phyloP scores from a whole-genome alignment of 2,329 filamentous ascomycete species.

The Uncinocarpus reesii region DNA sequence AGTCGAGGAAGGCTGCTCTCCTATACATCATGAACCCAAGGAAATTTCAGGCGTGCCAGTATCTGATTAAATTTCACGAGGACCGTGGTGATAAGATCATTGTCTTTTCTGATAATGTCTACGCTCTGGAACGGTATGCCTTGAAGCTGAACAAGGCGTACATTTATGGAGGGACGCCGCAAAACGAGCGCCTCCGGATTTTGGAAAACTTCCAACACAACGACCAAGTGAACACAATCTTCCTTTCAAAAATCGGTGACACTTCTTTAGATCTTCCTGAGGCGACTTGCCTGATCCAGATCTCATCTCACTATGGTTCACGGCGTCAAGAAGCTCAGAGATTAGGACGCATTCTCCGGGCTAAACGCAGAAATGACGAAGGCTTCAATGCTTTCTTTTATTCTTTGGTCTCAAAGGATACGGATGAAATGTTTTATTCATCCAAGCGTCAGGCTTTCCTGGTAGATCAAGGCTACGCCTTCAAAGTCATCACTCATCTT shows the following conservation, averaged over 20 bases:
- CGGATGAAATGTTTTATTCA: slow-evolving; percentile 95
- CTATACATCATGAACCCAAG: slow-evolving; percentile 96
- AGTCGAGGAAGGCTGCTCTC: slow-evolving; percentile 54
- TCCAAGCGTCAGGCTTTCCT: slow-evolving; percentile 94
- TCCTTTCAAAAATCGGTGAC: slow-evolving; percentile 94
- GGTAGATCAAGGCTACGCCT: slow-evolving; percentile 95
- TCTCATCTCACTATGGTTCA: slow-evolving; percentile 94
- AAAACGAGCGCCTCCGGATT: slow-evolving; percentile 74
- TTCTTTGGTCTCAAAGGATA: slow-evolving; percentile 92
- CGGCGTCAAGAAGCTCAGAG: slow-evolving; percentile 93
- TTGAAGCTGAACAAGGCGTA: slow-evolving; percentile 74
- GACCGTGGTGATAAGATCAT: slow-evolving; percentile 93
- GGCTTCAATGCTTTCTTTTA: slow-evolving; percentile 99
- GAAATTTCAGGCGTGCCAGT: slow-evolving; percentile 96
- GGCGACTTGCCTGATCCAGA: slow-evolving; percentile 92
- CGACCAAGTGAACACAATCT: slow-evolving; percentile 78
- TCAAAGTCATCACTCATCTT: slow-evolving; percentile 96
- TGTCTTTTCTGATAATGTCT: slow-evolving; percentile 96
- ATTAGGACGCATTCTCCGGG: slow-evolving; percentile 81
- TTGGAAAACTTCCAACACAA: slow-evolving; percentile 94
- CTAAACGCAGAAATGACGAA: slow-evolving; percentile 91
- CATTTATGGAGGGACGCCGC: slow-evolving; percentile 81
- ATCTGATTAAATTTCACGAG: slow-evolving; percentile 96
- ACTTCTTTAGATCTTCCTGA: slow-evolving; percentile 96
- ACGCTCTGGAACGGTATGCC: slow-evolving; percentile 77